Base-by-base conservation (phyloP, 2,329 filamentous ascomycete species). In the Talaromyces amestolkiae region DNA sequence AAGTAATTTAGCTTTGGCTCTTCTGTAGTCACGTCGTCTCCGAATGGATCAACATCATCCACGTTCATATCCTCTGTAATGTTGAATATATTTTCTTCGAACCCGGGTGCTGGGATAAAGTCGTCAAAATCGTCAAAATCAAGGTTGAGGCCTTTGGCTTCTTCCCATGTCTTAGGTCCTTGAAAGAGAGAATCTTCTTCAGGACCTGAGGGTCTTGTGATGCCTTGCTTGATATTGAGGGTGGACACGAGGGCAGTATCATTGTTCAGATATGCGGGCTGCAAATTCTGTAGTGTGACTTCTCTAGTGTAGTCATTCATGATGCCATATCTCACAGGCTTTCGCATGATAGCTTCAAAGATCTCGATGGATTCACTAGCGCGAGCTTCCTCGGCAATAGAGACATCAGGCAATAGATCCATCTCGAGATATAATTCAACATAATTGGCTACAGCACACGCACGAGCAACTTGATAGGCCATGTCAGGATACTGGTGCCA, bases 391-490 rank as follows among this genome's bases (percentile, higher is more conserved):
- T 80, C 80, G 0, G 79, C 78, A 33, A 81, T 75, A 39, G 73
- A 71, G 6, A 75, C 71, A 37, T 81, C 79, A 1, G 80, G 78
- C 1, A 81, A 70, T 8, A 79, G 63, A 58, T 77, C 67, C 2
- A 81, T 73, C 61, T 80, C 76, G 0, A 67, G 37, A 63, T 77
- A 81, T 1, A 82, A 70, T 8, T 70, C 66, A 6, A 59, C 63
- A 51, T 80, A 80, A 1, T 77, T 77, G 1, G 74, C 80, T 0
- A 74, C 77, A 7, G 79, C 80, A 67, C 79, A 81, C 0, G 79
- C 76, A 3, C 79, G 73, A 6, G 73, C 78, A 17, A 79, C 74
- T 13, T 80, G 73, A 64, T 81, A 81, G 3, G 66, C 51, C 75
- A 80, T 74, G 10, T 58, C 43, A 61, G 67, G 68, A 43, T 68